phyloP scores from a whole-genome alignment of 768 basidiomycete genomes.

The Agaricus blazei region DNA sequence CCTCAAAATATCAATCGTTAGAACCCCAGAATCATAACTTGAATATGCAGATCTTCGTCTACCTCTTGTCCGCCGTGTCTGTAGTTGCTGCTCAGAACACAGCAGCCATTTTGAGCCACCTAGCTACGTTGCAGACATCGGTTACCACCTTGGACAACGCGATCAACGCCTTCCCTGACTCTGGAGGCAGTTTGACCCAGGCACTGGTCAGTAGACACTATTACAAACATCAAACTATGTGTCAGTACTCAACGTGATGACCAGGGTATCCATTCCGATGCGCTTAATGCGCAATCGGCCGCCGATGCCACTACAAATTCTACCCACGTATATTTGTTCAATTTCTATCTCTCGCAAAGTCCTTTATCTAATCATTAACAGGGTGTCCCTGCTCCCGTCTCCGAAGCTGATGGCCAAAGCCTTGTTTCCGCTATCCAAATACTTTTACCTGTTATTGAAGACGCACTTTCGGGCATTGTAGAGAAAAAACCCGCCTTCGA shows the following conservation, averaged over 20 bases:
- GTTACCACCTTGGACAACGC: neutral
- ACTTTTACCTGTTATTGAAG: neutral
- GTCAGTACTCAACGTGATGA: neutral
- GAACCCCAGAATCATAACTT: too few relatives aligned
- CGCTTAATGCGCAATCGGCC: neutral
- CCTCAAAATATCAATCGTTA: too few relatives aligned
- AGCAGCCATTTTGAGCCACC: neutral
- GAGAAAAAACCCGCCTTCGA: slow-evolving; percentile 21
- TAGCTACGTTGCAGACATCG: neutral
- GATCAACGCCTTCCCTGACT: neutral
- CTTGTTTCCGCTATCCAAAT: neutral
- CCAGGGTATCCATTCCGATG: neutral
- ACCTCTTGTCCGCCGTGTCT: too few relatives aligned
- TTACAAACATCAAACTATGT: neutral
- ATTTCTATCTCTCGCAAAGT: neutral
- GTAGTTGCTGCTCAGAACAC: too few relatives aligned
- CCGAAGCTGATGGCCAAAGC: neutral
- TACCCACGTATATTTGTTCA: neutral
- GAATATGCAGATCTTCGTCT: too few relatives aligned
- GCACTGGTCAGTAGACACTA: neutral
- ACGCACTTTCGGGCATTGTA: slow-evolving; percentile 17
- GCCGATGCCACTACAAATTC: neutral
- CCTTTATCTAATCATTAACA: neutral
- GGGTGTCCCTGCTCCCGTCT: neutral
- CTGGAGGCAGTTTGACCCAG: neutral